Conservation (phyloP, 305 asterid species). For the Fraxinus platypoda region DNA sequence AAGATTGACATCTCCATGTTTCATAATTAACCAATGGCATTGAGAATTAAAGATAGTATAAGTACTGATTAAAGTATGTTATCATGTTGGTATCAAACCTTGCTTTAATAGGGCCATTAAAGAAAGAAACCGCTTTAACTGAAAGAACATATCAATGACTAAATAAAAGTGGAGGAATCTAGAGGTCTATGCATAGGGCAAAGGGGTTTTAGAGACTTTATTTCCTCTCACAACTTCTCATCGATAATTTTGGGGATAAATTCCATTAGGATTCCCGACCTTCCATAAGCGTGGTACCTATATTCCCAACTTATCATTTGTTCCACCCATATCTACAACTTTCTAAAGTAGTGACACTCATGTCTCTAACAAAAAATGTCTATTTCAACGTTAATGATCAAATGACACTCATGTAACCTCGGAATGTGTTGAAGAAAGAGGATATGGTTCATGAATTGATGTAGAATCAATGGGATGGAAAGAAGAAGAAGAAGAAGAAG, state of each 20-base stretch:
- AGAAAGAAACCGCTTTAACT: constrained; percentile 10
- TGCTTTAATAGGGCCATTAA: constrained; percentile 23
- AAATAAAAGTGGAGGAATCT: constrained; percentile 9
- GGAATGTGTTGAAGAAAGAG: background rate
- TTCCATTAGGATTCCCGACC: background rate
- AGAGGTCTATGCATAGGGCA: constrained; percentile 18
- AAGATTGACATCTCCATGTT: constrained; percentile 20
- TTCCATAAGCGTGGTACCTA: background rate
- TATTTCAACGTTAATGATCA: background rate
- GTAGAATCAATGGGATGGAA: no score
- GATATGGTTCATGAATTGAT: background rate
- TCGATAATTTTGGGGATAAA: background rate
- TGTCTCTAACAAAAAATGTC: background rate
- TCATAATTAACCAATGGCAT: constrained; percentile 10
- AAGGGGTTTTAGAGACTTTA: background rate
- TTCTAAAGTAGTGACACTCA: background rate
- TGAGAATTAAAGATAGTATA: background rate
- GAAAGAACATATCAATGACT: background rate
- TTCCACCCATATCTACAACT: background rate
- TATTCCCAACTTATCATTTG: background rate
- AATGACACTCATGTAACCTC: background rate
- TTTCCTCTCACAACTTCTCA: background rate
- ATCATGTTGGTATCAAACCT: constrained; percentile 26
- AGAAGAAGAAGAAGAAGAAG: no score
- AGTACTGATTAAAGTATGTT: constrained; percentile 25